Conservation (phyloP, 768 basidiomycete species). For the Myochromella boudieri region DNA sequence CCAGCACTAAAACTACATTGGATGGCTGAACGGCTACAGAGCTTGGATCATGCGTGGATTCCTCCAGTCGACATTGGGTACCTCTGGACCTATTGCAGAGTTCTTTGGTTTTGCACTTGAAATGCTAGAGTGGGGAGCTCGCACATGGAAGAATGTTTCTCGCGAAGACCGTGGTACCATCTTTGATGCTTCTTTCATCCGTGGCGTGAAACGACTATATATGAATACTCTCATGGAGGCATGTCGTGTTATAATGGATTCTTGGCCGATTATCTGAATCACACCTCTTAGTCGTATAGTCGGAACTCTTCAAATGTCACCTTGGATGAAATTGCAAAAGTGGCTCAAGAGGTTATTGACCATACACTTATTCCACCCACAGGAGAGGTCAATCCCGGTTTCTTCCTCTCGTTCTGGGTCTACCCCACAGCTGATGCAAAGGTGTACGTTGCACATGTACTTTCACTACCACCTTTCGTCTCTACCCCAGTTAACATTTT, state of each 20-base stretch:
- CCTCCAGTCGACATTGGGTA: conserved; percentile 19
- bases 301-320: conserved; percentile 14
- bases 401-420: conserved; percentile 30
- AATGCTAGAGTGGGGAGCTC: conserved; percentile 41
- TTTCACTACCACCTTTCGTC: no score
- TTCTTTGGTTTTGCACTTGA: conserved; percentile 36
- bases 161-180: conserved; percentile 38
- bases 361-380: no score
- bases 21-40: no score
- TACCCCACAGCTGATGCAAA: conserved; percentile 36
- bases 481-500: no score
- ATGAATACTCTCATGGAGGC: conserved; percentile 35
- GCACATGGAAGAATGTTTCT: conserved; percentile 37
- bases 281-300: conserved; percentile 8
- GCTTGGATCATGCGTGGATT: conserved; percentile 41
- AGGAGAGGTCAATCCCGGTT: conserved; percentile 26
- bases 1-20: no score
- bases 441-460: conserved; percentile 27
- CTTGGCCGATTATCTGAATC: no score
- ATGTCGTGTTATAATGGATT: conserved; percentile 3
- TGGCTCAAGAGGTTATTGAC: conserved; percentile 30
- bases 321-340: conserved; percentile 28
- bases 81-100: conserved; percentile 26
- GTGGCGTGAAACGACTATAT: conserved; percentile 37
- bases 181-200: conserved; percentile 41